Percentiles rank a stretch among this genome's conserved stretches.
Evolutionary conservation across 2,329 filamentous ascomycete genomes (phyloP).

Genomic region (Emmonsiellopsis sp.): DNA sequence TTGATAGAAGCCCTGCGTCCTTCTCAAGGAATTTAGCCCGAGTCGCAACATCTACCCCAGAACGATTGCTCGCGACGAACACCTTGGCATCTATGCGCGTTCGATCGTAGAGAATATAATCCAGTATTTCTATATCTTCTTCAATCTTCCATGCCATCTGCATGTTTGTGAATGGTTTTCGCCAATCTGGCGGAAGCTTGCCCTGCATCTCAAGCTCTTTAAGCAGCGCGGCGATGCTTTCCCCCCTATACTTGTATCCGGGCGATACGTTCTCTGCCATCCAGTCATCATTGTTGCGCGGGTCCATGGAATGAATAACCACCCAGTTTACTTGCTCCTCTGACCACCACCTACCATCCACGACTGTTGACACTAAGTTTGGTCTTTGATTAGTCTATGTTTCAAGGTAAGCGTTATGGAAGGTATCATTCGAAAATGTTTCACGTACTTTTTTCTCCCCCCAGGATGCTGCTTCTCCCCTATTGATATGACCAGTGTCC

Average conservation of each 20-base stretch:
- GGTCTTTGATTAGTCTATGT: too few relatives aligned
- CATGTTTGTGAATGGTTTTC: constrained; percentile 1
- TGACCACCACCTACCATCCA: constrained; percentile 8
- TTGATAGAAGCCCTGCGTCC: constrained; percentile 7
- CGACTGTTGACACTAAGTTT: too few relatives aligned
- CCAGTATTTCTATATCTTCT: constrained; percentile 13
- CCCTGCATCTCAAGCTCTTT: constrained; percentile 7
- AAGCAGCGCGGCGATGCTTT: constrained; percentile 8
- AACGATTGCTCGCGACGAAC: constrained; percentile 10
- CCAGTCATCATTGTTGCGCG: constrained; percentile 5
- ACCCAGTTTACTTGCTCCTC: constrained; percentile 10
- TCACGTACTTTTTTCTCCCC: too few relatives aligned
- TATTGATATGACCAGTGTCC: too few relatives aligned
- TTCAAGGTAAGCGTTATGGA: too few relatives aligned
- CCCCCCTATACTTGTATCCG: constrained; percentile 1
- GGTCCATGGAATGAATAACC: constrained; percentile 9
- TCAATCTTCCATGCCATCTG: constrained; percentile 8
- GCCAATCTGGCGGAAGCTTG: constrained; percentile 9
- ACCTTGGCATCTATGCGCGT: constrained; percentile 9
- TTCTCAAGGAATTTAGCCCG: constrained; percentile 9
- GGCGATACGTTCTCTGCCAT: constrained; percentile 9
- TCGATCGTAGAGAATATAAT: constrained; percentile 11
- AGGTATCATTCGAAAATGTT: too few relatives aligned
- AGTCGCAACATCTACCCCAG: constrained; percentile 7
- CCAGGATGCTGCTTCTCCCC: too few relatives aligned